Evolutionary conservation across 177 flowering plant species (phyloP).

Genomic region (Vitis hybrid): DNA sequence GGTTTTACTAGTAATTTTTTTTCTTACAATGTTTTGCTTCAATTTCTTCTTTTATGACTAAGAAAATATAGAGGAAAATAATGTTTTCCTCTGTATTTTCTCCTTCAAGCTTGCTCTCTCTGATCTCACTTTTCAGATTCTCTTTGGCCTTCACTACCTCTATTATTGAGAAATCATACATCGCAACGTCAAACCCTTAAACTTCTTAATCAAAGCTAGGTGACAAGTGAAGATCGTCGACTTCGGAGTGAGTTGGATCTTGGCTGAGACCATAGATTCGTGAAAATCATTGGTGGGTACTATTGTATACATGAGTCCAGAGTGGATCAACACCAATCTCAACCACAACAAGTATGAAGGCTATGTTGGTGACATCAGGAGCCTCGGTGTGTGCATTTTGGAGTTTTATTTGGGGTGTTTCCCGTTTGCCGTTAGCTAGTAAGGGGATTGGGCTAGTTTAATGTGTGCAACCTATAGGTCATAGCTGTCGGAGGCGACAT

Average conservation of each 20-base stretch:
- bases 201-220: constrained; percentile 36
- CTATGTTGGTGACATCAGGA: constrained; percentile 64
- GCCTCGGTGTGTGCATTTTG: constrained; percentile 56
- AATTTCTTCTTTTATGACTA: too few relatives aligned
- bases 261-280: constrained; percentile 54
- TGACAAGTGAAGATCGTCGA: constrained; percentile 52
- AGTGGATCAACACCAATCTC: constrained; percentile 58
- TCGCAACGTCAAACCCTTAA: constrained; percentile 54
- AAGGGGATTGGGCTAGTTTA: constrained; percentile 65
- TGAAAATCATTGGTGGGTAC: constrained; percentile 63
- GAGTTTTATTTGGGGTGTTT: constrained; percentile 62
- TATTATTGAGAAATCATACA: constrained; percentile 47
- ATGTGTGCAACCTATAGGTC: constrained; percentile 57
- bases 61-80: too few relatives aligned
- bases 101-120: constrained; percentile 28
- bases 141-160: constrained; percentile 41
- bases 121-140: constrained; percentile 36
- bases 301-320: constrained; percentile 66
- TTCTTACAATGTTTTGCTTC: too few relatives aligned
- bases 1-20: too few relatives aligned
- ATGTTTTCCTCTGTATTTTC: neutral
- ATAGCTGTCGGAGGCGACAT: too few relatives aligned
- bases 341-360: constrained; percentile 57
- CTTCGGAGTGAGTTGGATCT: constrained; percentile 43
- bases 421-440: constrained; percentile 47